phyloP scores from a whole-genome alignment of 2,329 filamentous ascomycete genomes.

The Xylaria polymorpha region DNA sequence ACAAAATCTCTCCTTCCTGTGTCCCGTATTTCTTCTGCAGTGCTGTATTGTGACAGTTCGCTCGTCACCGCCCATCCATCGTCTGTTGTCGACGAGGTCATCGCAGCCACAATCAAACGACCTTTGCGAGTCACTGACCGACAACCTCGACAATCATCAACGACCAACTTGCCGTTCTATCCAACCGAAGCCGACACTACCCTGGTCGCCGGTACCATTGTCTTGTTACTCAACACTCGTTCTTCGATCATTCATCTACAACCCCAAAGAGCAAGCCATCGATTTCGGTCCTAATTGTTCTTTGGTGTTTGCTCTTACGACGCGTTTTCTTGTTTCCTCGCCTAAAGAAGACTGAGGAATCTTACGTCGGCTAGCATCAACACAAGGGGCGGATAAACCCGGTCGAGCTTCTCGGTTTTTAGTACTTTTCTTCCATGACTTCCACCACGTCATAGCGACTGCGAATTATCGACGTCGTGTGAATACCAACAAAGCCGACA shows the following conservation, averaged over 20 bases:
- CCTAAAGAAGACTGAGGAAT: conserved; percentile 20
- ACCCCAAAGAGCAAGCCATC: conserved; percentile 12
- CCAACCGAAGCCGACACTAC: conserved; percentile 3
- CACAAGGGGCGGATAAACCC: conserved; percentile 3
- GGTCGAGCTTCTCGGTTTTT: conserved; percentile 1
- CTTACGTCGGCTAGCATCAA: background rate
- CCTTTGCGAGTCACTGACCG: conserved; percentile 24
- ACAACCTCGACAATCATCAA: conserved; percentile 14
- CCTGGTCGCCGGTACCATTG: conserved; percentile 2
- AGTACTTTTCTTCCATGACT: conserved; percentile 31
- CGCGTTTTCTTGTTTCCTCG: conserved; percentile 15
- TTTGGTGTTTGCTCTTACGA: conserved; percentile 24
- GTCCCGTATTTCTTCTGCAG: conserved; percentile 27
- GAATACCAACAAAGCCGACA: conserved; percentile 6
- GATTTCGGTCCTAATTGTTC: conserved; percentile 23
- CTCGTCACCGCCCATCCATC: conserved; percentile 19
- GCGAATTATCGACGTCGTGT: conserved; percentile 31
- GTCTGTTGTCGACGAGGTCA: conserved; percentile 11
- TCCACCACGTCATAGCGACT: conserved; percentile 26
- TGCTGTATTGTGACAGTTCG: conserved; percentile 19
- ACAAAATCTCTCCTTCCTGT: conserved; percentile 32
- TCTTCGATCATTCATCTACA: conserved; percentile 5
- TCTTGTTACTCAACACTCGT: conserved; percentile 13
- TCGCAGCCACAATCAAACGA: conserved; percentile 9
- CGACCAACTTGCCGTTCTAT: conserved; percentile 1